Conservation (phyloP, 2,329 filamentous ascomycete genomes). For the Cladosporium oxysporum region DNA sequence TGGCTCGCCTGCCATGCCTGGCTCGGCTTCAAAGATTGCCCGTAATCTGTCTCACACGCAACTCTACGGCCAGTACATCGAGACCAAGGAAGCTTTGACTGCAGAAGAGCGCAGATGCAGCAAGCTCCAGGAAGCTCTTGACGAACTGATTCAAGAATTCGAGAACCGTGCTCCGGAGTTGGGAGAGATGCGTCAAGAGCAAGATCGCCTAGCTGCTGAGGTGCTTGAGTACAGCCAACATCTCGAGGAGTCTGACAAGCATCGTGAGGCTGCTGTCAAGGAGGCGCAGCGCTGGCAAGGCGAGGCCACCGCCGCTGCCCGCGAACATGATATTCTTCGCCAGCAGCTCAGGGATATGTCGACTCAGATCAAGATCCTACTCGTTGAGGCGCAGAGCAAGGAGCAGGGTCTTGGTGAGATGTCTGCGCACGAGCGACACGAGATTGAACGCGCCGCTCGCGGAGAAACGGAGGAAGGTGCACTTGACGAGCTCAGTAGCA, state of each 20-base stretch:
- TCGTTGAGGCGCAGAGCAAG: constrained; percentile 80
- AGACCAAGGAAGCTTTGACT: constrained; percentile 69
- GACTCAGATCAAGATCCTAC: constrained; percentile 83
- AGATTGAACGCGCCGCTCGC: constrained; percentile 74
- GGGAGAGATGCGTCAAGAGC: constrained; percentile 79
- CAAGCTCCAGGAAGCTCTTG: constrained; percentile 73
- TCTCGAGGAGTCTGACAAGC: constrained; percentile 77
- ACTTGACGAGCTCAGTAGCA: constrained; percentile 75
- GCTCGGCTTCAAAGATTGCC: constrained; percentile 53
- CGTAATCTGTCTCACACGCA: constrained; percentile 62
- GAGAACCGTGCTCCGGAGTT: constrained; percentile 87
- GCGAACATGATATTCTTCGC: constrained; percentile 75
- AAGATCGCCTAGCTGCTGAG: constrained; percentile 76
- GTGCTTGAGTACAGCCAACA: constrained; percentile 76
- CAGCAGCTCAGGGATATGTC: constrained; percentile 88
- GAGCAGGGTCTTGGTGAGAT: constrained; percentile 77
- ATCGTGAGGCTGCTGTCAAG: constrained; percentile 76
- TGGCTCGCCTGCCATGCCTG: constrained; percentile 52
- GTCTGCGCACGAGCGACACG: constrained; percentile 68
- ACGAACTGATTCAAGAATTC: constrained; percentile 81
- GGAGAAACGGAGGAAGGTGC: constrained; percentile 73
- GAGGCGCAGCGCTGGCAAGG: constrained; percentile 76
- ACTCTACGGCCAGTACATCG: constrained; percentile 63
- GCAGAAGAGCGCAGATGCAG: constrained; percentile 73
- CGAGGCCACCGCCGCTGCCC: constrained; percentile 62